Percentiles rank a stretch among this genome's conserved stretches.
Conservation (phyloP, 2,329 filamentous ascomycete genomes). For the Davidsoniella australis region DNA sequence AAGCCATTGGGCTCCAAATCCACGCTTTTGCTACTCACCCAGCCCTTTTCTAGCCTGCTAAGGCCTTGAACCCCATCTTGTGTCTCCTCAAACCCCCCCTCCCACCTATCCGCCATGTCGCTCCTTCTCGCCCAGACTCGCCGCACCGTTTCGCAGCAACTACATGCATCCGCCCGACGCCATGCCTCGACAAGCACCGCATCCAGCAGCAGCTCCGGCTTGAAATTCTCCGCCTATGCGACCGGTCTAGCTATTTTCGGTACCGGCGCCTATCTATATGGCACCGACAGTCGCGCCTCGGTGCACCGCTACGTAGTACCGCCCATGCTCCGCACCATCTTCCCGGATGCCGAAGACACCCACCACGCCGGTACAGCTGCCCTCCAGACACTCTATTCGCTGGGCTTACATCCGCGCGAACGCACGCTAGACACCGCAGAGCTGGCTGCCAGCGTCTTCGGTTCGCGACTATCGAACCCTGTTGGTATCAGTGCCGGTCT, state of each 20-base stretch:
- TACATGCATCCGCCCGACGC: slow-evolving; percentile 16
- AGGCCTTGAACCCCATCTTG: neutral
- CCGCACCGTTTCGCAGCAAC: slow-evolving; percentile 9
- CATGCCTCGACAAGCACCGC: slow-evolving; percentile 19
- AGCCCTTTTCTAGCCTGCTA: neutral
- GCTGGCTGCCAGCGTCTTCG: slow-evolving; percentile 45
- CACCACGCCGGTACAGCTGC: slow-evolving; percentile 61
- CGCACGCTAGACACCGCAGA: slow-evolving; percentile 32
- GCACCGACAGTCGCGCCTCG: slow-evolving; percentile 58
- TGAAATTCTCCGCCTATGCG: slow-evolving; percentile 25
- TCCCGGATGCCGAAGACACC: slow-evolving; percentile 75
- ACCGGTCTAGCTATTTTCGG: slow-evolving; percentile 25
- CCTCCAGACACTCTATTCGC: slow-evolving; percentile 54
- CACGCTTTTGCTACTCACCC: neutral
- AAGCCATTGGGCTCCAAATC: slow-evolving; percentile 7
- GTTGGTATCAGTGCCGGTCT: slow-evolving; percentile 90
- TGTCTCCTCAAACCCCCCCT: neutral
- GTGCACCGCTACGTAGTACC: slow-evolving; percentile 52
- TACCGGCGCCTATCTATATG: slow-evolving; percentile 43
- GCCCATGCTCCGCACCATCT: slow-evolving; percentile 45
- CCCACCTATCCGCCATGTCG: slow-evolving; percentile 13
- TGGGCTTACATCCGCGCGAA: slow-evolving; percentile 69
- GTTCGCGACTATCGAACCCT: slow-evolving; percentile 61
- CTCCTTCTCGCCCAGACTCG: slow-evolving; percentile 12
- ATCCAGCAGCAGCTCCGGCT: slow-evolving; percentile 17